These are phyloP conservation scores for Hibiscus tridactylites DNA, from an alignment of 345 rosid genomes.

Conservation along the genomic window DNA sequence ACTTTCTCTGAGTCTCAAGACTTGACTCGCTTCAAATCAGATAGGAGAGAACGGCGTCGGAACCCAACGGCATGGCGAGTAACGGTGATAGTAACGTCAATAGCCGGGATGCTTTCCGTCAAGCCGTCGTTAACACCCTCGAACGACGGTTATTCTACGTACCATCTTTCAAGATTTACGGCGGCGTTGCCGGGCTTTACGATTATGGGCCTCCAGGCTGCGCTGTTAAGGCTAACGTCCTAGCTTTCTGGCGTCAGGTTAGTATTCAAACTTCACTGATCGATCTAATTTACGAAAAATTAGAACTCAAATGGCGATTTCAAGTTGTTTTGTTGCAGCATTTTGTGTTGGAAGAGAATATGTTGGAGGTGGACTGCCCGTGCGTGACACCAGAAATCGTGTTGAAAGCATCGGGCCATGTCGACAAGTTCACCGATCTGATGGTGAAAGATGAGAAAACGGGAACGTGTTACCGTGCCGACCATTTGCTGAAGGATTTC, in stretches of 20 bases:
- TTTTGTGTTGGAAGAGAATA: conserved; percentile 85
- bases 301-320: no score
- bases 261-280: not conserved
- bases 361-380: conserved; percentile 92
- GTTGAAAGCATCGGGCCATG: conserved; percentile 93
- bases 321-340: conserved; percentile 37
- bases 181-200: conserved; percentile 87
- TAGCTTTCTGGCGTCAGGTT: conserved; percentile 93
- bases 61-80: conserved; percentile 13
- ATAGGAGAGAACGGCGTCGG: no score
- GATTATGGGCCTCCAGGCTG: conserved; percentile 94
- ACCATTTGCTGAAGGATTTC: conserved; percentile 83
- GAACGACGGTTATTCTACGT: conserved; percentile 71
- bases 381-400: conserved; percentile 92
- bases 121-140: conserved; percentile 62
- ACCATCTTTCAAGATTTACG: conserved; percentile 75
- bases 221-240: conserved; percentile 72
- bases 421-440: conserved; percentile 91
- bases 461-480: conserved; percentile 80
- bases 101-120: conserved; percentile 70
- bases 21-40: not conserved
- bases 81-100: conserved; percentile 30
- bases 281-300: no score
- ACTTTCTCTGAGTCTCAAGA: not conserved
- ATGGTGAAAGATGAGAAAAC: conserved; percentile 93